Conservation (phyloP, 1,139 yeast species). For the Chernovozyma sophiae-reginae region DNA sequence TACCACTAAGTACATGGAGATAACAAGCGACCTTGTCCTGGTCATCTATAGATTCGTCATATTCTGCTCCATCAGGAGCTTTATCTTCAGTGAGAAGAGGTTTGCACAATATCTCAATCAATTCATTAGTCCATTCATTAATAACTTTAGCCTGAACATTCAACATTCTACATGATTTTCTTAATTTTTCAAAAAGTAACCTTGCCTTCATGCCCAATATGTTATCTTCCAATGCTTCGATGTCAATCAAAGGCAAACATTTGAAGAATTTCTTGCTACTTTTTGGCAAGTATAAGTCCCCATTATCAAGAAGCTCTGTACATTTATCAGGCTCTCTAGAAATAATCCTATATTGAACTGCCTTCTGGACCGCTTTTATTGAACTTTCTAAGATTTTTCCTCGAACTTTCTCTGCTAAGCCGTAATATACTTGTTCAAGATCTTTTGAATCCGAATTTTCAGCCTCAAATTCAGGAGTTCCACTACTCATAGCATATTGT, state of each 20-base stretch:
- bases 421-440: slow-evolving; percentile 45
- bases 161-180: slow-evolving; percentile 30
- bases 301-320: slow-evolving; percentile 24
- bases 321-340: slow-evolving; percentile 18
- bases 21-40: slow-evolving; percentile 70
- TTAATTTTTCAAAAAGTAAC: slow-evolving; percentile 17
- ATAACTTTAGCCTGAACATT: slow-evolving; percentile 57
- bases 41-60: slow-evolving; percentile 62
- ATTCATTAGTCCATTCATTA: slow-evolving; percentile 49
- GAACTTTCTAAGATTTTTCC: slow-evolving; percentile 47
- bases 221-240: slow-evolving; percentile 9
- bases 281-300: slow-evolving; percentile 29
- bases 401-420: slow-evolving; percentile 61
- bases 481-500: slow-evolving; percentile 7
- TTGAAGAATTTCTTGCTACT: slow-evolving; percentile 32
- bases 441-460: slow-evolving; percentile 10
- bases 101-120: slow-evolving; percentile 42
- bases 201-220: slow-evolving; percentile 21
- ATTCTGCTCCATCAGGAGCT: slow-evolving; percentile 73
- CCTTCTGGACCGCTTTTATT: slow-evolving; percentile 27
- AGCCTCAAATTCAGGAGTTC: slow-evolving; percentile 3
- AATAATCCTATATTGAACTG: slow-evolving; percentile 22
- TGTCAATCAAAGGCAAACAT: slow-evolving; percentile 25
- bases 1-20: slow-evolving; percentile 55
- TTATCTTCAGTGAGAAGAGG: slow-evolving; percentile 44